These are phyloP conservation scores for Ascochyta pisi DNA, from an alignment of 2,329 filamentous ascomycete species.

Conservation along the genomic window DNA sequence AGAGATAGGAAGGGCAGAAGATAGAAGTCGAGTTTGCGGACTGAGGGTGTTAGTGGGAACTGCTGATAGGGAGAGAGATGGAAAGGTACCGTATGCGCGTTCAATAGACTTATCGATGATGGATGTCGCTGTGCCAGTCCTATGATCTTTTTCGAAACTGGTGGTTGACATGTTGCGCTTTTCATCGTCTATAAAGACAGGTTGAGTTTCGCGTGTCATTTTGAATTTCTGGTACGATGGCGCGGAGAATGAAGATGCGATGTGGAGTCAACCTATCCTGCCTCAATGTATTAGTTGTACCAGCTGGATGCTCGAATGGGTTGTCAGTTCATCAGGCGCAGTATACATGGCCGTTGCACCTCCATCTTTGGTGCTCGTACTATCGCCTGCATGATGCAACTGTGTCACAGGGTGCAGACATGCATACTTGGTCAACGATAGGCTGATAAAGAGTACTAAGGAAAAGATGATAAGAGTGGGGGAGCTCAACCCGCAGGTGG, in stretches of 20 bases:
- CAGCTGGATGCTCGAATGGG: background rate
- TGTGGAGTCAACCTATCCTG: too few relatives aligned
- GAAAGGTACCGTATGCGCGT: conserved; percentile 40
- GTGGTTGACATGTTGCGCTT: conserved; percentile 5
- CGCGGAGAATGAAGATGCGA: too few relatives aligned
- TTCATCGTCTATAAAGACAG: conserved; percentile 2
- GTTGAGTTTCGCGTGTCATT: background rate
- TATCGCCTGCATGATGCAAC: background rate
- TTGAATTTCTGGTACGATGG: background rate
- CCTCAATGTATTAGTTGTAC: too few relatives aligned
- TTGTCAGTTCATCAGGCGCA: background rate
- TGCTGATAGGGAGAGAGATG: background rate
- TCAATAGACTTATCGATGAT: conserved; percentile 42
- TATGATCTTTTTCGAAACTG: conserved; percentile 11
- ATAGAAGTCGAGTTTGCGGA: conserved; percentile 52
- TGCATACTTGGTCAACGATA: background rate
- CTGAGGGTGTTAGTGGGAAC: conserved; percentile 6
- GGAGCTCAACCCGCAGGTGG: background rate
- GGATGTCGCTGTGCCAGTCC: background rate
- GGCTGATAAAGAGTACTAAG: background rate
- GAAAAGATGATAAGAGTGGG: conserved; percentile 7
- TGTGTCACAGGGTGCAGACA: background rate
- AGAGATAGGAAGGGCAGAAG: conserved; percentile 54
- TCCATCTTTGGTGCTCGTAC: background rate
- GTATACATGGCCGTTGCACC: background rate